Percentiles rank a stretch among this genome's conserved stretches.
These are phyloP conservation scores for Talaromyces liani DNA, from an alignment of 495 filamentous ascomycete species.

Conservation along the genomic window DNA sequence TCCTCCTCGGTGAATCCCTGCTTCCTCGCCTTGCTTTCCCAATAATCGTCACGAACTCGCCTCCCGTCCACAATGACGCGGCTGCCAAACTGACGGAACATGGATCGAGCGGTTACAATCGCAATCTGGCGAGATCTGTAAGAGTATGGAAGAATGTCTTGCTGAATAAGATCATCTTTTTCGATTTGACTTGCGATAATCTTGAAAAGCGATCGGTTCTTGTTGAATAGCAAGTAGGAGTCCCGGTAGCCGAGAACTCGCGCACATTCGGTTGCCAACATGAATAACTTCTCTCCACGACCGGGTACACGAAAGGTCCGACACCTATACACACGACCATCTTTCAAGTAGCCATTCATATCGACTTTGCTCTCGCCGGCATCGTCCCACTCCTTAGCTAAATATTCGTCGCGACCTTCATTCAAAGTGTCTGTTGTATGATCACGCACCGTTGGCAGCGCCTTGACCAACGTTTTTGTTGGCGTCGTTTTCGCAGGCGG, in stretches of 20 bases:
- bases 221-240: conserved; percentile 98
- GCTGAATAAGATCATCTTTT: conserved; percentile 91
- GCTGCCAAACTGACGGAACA: conserved; percentile 99
- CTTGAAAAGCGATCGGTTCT: conserved; percentile 94
- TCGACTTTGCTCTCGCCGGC: conserved; percentile 92
- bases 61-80: conserved; percentile 83
- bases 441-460: conserved; percentile 89
- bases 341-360: conserved; percentile 69
- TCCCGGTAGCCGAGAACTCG: conserved; percentile 91
- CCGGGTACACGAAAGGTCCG: conserved; percentile 89
- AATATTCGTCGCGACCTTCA: conserved; percentile 89
- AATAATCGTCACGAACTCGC: conserved; percentile 94
- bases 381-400: conserved; percentile 86
- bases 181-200: conserved; percentile 95
- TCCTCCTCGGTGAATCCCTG: conserved; percentile 98
- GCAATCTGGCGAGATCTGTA: conserved; percentile 97
- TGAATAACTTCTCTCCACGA: conserved; percentile 88
- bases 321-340: conserved; percentile 83
- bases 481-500: conserved; percentile 77
- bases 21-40: conserved; percentile 94
- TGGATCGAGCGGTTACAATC: conserved; percentile 96
- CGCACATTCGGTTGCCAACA: conserved; percentile 97
- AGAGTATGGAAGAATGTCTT: conserved; percentile 95
- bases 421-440: conserved; percentile 96
- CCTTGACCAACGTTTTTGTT: conserved; percentile 87